Conservation (phyloP, 306 rosid species). For the Sphenostylis stenocarpa region DNA sequence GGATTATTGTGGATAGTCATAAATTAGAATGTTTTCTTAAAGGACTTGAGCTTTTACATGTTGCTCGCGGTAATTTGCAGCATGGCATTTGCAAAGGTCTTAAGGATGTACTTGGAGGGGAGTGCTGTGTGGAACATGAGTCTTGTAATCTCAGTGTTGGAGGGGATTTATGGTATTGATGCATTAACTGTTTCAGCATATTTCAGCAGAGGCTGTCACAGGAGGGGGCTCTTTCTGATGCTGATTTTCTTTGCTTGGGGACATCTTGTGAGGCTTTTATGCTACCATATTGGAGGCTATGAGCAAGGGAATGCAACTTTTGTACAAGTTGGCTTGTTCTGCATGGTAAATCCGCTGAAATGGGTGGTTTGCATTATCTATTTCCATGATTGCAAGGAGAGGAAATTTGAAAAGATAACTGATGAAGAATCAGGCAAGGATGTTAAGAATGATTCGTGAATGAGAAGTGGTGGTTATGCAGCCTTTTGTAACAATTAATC, state of each 20-base stretch:
- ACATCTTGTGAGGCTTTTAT: slow-evolving; percentile 44
- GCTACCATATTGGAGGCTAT: slow-evolving; percentile 41
- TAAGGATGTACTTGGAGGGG: slow-evolving; percentile 52
- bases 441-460: slow-evolving; percentile 8
- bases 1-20: slow-evolving; percentile 33
- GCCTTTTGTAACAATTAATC: not conserved
- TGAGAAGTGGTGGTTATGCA: not conserved
- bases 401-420: slow-evolving; percentile 36
- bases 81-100: slow-evolving; percentile 24
- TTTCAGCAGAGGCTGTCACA: slow-evolving; percentile 41
- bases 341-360: slow-evolving; percentile 49
- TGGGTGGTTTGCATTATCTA: slow-evolving; percentile 57
- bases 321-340: slow-evolving; percentile 37
- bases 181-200: slow-evolving; percentile 45
- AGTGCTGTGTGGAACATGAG: slow-evolving; percentile 62
- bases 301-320: slow-evolving; percentile 28
- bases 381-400: slow-evolving; percentile 46
- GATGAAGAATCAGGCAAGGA: slow-evolving; percentile 40
- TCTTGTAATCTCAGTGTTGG: slow-evolving; percentile 52
- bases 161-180: slow-evolving; percentile 46
- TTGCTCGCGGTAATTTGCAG: slow-evolving; percentile 23
- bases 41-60: not conserved
- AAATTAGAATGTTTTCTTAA: slow-evolving; percentile 5
- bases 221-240: slow-evolving; percentile 51
- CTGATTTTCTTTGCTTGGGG: slow-evolving; percentile 53